Conservation (phyloP, 768 basidiomycete species). For the Mycena belliarum region DNA sequence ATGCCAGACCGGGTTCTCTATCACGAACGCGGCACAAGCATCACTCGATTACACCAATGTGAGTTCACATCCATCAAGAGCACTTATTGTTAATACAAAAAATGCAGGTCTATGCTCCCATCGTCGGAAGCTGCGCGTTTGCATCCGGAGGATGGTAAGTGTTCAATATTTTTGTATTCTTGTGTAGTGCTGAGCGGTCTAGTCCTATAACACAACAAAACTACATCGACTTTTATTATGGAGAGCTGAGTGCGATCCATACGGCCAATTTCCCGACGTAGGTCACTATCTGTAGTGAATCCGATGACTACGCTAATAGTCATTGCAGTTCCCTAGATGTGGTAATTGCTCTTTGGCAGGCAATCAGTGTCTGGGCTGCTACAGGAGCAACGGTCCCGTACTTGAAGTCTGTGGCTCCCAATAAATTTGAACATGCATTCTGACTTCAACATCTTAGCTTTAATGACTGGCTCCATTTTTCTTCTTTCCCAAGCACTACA, state of each 20-base stretch:
- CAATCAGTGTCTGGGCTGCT: conserved; percentile 12
- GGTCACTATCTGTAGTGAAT: neutral
- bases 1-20: conserved; percentile 14
- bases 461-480: conserved; percentile 18
- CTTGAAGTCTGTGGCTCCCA: conserved; percentile 4
- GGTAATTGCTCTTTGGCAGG: conserved; percentile 7
- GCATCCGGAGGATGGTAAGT: conserved; percentile 18
- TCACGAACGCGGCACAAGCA: conserved; percentile 4
- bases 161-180: neutral
- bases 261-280: conserved; percentile 14
- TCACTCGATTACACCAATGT: conserved; percentile 14
- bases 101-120: conserved; percentile 8
- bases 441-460: neutral
- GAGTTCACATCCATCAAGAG: neutral
- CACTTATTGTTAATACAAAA: neutral
- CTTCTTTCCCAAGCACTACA: conserved; percentile 1
- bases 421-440: neutral
- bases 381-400: conserved; percentile 14
- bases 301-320: neutral
- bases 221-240: conserved; percentile 24
- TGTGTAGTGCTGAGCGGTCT: conserved; percentile 12
- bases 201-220: conserved; percentile 25
- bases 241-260: conserved; percentile 7
- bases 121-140: conserved; percentile 24
- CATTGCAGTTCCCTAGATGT: neutral